Percentiles rank a stretch among this genome's conserved stretches.
These are phyloP conservation scores for Penicillium sp. DNA, from an alignment of 2,329 filamentous ascomycete genomes.

Conservation along the genomic window DNA sequence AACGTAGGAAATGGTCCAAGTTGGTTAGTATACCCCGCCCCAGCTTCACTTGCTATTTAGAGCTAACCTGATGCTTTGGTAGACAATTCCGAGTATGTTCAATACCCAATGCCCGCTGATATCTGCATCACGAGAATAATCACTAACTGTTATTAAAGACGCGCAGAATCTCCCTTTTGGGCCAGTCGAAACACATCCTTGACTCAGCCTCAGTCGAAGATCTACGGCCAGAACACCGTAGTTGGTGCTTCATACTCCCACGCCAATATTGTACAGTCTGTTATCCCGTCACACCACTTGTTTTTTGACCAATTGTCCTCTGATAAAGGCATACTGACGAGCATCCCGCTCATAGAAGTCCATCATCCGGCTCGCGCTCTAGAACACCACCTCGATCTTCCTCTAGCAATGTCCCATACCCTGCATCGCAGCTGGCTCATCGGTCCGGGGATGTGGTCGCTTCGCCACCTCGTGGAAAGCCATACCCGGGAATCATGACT, in stretches of 20 bases:
- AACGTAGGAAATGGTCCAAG: constrained; percentile 96
- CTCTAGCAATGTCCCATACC: constrained; percentile 51
- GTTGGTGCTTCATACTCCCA: constrained; percentile 96
- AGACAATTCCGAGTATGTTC: constrained; percentile 24
- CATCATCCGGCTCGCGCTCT: constrained; percentile 50
- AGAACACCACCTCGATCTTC: constrained; percentile 65
- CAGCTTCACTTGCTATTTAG: constrained; percentile 34
- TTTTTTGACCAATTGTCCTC: constrained; percentile 42
- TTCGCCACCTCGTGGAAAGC: constrained; percentile 57
- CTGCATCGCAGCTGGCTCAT: constrained; percentile 46
- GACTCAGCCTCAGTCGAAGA: constrained; percentile 52
- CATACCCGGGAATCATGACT: constrained; percentile 75
- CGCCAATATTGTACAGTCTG: constrained; percentile 82
- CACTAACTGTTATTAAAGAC: constrained; percentile 40
- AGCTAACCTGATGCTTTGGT: constrained; percentile 8
- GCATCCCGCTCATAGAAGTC: constrained; percentile 12
- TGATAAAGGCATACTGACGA: constrained; percentile 13
- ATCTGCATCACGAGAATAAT: not conserved
- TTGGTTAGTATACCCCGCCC: constrained; percentile 65
- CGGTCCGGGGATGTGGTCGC: constrained; percentile 35
- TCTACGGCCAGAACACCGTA: constrained; percentile 64
- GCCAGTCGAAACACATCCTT: constrained; percentile 52
- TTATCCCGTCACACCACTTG: not conserved
- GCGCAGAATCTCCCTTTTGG: constrained; percentile 88
- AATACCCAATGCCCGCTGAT: not conserved